Base-by-base conservation (phyloP, 768 basidiomycete species). In the Serendipita sp. region DNA sequence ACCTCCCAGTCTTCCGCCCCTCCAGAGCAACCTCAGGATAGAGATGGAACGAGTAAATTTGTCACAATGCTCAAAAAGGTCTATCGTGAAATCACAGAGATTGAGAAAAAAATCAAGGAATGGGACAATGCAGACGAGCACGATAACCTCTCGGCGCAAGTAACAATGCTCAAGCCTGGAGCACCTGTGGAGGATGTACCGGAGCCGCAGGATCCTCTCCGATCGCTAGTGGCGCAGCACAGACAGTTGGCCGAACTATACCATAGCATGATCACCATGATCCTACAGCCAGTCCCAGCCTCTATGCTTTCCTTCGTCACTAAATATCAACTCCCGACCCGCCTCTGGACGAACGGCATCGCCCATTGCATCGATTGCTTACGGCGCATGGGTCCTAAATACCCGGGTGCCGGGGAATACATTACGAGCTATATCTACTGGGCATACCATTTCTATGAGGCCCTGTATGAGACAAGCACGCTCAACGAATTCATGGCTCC, bases 341-440 rank as follows among this genome's bases (percentile, higher is more conserved):
- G 95, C 8, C 79, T 98, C 0, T 98, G 96, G 96, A 86, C 88
- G 0, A 86, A 86, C 62, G 90, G 82, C 0, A 97, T 97, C 72
- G 85, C 95, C 73, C 87, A 86, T 52, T 80, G 95, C 44, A 85
- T 98, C 66, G 92, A 96, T 73, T 83, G 88, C 13, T 81, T 99
- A 43, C 87, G 94, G 13, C 87, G 87, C 62, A 86, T 90, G 0
- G 88, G 91, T 45, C 83, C 87, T 67, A 77, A 79, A 3, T 80
- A 77, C n/a, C 75, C 75, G 3, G 76, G 85, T 63, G 90, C 92
- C 2, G 79, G 94, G 31, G 96, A 99, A 66, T 88, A 92, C 66
- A 81, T 98, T 0, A 89, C 92, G 70, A 93, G 93, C 66, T 94
- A 93, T 68, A 91, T 96, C 46, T 91, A 93, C 69, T 96, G 91